Percentiles rank a stretch among this genome's conserved stretches.
phyloP scores from a whole-genome alignment of 768 basidiomycete genomes.

The Tulasnella sp. region DNA sequence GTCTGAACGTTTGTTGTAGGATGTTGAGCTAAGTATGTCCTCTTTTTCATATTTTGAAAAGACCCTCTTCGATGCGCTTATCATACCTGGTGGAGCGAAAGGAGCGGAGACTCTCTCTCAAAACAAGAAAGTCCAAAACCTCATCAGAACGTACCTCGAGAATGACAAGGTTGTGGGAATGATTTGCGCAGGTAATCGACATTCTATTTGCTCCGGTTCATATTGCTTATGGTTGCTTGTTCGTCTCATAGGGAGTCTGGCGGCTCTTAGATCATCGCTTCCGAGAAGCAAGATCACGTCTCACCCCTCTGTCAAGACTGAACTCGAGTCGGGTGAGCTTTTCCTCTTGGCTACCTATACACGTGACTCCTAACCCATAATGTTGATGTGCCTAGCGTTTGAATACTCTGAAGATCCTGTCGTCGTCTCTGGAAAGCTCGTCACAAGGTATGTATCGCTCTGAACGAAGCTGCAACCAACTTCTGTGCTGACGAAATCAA shows the following conservation, averaged over 20 bases:
- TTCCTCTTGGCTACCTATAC: background rate
- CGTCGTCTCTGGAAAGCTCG: conserved; percentile 56
- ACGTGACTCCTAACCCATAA: background rate
- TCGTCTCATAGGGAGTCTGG: conserved; percentile 44
- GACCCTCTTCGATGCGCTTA: conserved; percentile 55
- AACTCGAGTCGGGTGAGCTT: conserved; percentile 42
- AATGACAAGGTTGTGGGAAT: conserved; percentile 56
- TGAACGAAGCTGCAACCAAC: background rate
- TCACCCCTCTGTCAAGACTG: conserved; percentile 55
- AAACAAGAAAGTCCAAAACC: conserved; percentile 44
- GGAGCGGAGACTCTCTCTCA: conserved; percentile 64
- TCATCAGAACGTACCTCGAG: conserved; percentile 47
- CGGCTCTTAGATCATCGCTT: conserved; percentile 50
- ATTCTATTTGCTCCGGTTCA: conserved; percentile 15
- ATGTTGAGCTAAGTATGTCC: background rate
- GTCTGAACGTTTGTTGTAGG: background rate
- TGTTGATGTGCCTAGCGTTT: conserved; percentile 46
- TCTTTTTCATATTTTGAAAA: conserved; percentile 29
- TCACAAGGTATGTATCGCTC: conserved; percentile 53
- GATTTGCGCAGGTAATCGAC: conserved; percentile 62
- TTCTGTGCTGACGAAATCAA: background rate
- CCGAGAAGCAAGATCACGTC: conserved; percentile 60
- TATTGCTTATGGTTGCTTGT: background rate
- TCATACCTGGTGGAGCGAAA: conserved; percentile 69
- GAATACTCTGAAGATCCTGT: conserved; percentile 65